Conservation (phyloP, 306 rosid species). For the Prunus dulcis region DNA sequence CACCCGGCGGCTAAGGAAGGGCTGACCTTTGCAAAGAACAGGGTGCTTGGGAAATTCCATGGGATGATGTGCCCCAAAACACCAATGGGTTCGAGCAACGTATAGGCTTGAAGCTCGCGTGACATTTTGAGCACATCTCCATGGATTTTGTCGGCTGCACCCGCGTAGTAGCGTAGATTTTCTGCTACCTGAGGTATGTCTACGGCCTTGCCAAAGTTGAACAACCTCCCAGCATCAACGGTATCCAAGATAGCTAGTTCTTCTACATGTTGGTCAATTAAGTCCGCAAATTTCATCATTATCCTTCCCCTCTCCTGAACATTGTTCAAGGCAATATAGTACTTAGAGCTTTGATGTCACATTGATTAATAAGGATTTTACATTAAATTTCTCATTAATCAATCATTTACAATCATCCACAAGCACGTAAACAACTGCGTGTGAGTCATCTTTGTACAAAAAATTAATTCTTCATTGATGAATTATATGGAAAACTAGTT, state of each 20-base stretch:
- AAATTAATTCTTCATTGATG: too few relatives aligned
- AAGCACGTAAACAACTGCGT: too few relatives aligned
- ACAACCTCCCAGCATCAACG: slow-evolving; percentile 67
- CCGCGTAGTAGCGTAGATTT: slow-evolving; percentile 66
- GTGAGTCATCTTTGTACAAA: too few relatives aligned
- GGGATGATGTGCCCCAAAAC: slow-evolving; percentile 89
- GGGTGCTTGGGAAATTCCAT: slow-evolving; percentile 68
- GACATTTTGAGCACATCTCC: slow-evolving; percentile 67
- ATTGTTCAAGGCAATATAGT: background rate
- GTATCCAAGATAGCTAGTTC: slow-evolving; percentile 72
- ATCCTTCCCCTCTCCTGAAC: slow-evolving; percentile 63
- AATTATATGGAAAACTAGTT: too few relatives aligned
- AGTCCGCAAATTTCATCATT: slow-evolving; percentile 62
- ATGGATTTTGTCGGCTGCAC: slow-evolving; percentile 87
- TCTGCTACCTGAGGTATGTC: slow-evolving; percentile 55
- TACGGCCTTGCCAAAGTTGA: slow-evolving; percentile 20
- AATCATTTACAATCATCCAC: too few relatives aligned
- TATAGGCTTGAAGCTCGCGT: slow-evolving; percentile 51
- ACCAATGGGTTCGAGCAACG: slow-evolving; percentile 75
- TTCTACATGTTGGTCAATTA: slow-evolving; percentile 54
- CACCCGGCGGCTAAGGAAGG: slow-evolving; percentile 92
- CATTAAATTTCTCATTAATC: too few relatives aligned
- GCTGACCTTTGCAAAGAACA: slow-evolving; percentile 52
- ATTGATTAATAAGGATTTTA: too few relatives aligned
- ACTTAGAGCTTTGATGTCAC: background rate